Conservation (phyloP, 2,329 filamentous ascomycete species). For the Bipolaris oryzae region DNA sequence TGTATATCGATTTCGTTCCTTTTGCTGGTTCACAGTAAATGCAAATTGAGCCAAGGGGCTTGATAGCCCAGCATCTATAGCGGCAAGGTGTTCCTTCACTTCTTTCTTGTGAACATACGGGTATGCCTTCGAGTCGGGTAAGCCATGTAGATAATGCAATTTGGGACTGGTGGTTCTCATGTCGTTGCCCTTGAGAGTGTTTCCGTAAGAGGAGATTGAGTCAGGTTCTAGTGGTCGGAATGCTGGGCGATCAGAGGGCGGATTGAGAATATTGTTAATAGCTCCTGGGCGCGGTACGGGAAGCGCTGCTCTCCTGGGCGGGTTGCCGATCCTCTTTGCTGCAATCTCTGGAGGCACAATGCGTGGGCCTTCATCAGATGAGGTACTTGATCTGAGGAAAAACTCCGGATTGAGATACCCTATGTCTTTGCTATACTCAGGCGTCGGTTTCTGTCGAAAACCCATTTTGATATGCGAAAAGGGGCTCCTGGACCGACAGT, state of each 20-base stretch:
- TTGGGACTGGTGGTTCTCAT: constrained; percentile 22
- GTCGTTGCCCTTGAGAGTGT: not conserved
- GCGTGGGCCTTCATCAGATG: constrained; percentile 15
- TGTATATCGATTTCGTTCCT: not conserved
- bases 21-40: not conserved
- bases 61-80: constrained; percentile 18
- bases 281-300: constrained; percentile 7
- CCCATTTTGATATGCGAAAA: constrained; percentile 19
- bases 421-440: not conserved
- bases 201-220: not conserved
- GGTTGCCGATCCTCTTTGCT: constrained; percentile 20
- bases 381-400: constrained; percentile 3
- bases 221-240: not conserved
- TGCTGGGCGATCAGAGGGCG: not conserved
- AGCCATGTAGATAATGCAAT: constrained; percentile 28
- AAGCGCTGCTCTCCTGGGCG: constrained; percentile 14
- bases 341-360: constrained; percentile 14
- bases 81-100: constrained; percentile 22
- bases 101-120: constrained; percentile 33
- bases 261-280: not conserved
- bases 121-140: constrained; percentile 23
- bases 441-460: not conserved
- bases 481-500: constrained; percentile 16
- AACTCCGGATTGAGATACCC: not conserved
- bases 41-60: constrained; percentile 16